These are phyloP conservation scores for Scutellaria minor DNA, from an alignment of 257 asterid genomes.

Conservation along the genomic window DNA sequence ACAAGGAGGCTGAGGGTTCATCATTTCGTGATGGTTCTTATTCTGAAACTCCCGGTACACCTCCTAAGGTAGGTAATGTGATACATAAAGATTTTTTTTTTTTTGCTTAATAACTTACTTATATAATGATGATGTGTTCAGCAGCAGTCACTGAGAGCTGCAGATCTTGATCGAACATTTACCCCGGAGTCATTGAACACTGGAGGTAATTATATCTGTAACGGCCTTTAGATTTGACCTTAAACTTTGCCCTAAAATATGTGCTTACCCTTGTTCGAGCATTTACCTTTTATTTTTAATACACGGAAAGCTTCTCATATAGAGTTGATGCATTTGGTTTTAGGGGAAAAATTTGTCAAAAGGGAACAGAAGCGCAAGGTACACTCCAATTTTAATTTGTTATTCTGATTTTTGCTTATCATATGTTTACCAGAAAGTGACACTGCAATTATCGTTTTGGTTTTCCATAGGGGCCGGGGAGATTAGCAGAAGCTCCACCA, in stretches of 20 bases:
- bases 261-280: constrained; percentile 5
- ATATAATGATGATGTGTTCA: constrained; percentile 25
- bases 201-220: constrained; percentile 58
- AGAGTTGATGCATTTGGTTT: constrained; percentile 33
- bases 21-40: constrained; percentile 81
- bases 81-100: background rate
- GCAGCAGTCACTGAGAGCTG: constrained; percentile 75
- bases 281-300: constrained; percentile 7
- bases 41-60: constrained; percentile 93
- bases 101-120: background rate
- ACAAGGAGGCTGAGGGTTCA: constrained; percentile 91
- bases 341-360: constrained; percentile 80
- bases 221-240: constrained; percentile 10
- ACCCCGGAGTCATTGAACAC: constrained; percentile 66
- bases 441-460: constrained; percentile 26
- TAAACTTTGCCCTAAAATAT: background rate
- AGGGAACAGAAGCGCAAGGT: constrained; percentile 94
- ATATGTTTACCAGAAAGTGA: background rate
- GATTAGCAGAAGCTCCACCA: constrained; percentile 78
- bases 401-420: background rate
- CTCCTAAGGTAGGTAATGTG: constrained; percentile 69
- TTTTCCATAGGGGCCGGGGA: constrained; percentile 67
- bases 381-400: constrained; percentile 10
- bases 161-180: constrained; percentile 75
- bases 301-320: constrained; percentile 18